These are phyloP conservation scores for Pythium phragmitis DNA, from an alignment of 352 stramenopile species.

Conservation along the genomic window DNA sequence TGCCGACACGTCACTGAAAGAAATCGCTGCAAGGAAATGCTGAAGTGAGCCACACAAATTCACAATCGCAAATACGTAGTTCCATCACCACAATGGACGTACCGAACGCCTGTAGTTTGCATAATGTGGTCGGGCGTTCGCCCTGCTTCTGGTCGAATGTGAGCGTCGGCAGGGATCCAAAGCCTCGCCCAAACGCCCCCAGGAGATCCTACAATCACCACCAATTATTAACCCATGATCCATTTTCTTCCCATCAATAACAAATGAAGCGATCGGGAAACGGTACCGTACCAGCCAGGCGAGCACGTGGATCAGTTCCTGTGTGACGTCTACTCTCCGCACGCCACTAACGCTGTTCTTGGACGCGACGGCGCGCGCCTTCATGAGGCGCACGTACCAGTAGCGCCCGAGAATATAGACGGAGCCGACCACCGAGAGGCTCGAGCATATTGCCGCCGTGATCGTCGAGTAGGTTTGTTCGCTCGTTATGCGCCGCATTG, in stretches of 20 bases:
- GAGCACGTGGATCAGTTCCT: constrained; percentile 85
- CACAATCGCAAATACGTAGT: not conserved
- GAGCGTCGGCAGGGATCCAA: constrained; percentile 59
- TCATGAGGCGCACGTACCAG: constrained; percentile 65
- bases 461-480: constrained; percentile 19
- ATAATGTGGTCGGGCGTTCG: constrained; percentile 51
- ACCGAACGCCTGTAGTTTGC: constrained; percentile 75
- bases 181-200: constrained; percentile 67
- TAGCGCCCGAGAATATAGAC: constrained; percentile 86
- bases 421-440: constrained; percentile 74
- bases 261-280: not conserved
- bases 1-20: constrained; percentile 66
- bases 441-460: constrained; percentile 64
- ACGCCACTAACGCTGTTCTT: constrained; percentile 6
- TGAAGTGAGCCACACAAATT: not conserved
- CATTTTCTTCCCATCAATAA: no score
- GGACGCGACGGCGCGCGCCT: constrained; percentile 25
- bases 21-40: constrained; percentile 52
- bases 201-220: constrained; percentile 51
- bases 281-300: constrained; percentile 54
- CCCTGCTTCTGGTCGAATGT: constrained; percentile 60
- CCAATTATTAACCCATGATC: not conserved
- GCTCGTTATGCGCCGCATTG: constrained; percentile 8
- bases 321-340: constrained; percentile 79
- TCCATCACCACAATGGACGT: constrained; percentile 10